Percentiles rank a stretch among this genome's conserved stretches.
phyloP scores from a whole-genome alignment of 202 grass and related monocot species.

The Miscanthus sacchariflorus region DNA sequence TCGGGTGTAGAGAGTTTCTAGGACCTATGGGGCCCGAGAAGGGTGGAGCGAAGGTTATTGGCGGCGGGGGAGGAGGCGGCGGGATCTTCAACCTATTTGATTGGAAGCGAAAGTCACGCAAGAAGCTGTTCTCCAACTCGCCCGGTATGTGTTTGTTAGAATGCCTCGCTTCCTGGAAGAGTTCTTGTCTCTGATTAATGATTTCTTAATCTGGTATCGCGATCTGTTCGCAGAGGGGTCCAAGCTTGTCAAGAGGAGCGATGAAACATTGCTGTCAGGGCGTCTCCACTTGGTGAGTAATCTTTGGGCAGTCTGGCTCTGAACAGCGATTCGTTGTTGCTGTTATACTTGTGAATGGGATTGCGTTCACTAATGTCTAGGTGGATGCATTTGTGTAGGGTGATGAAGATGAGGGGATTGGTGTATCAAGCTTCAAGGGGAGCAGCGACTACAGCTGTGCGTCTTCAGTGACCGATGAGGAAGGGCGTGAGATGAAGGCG shows the following conservation, averaged over 20 bases:
- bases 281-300: conserved; percentile 67
- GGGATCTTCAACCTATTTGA: conserved; percentile 85
- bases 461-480: conserved; percentile 73
- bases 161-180: neutral
- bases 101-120: conserved; percentile 87
- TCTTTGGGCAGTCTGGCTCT: neutral
- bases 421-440: conserved; percentile 70
- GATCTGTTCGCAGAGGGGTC: conserved; percentile 58
- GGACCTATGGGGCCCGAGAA: conserved; percentile 64
- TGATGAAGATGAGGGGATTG: conserved; percentile 68
- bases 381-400: conserved; percentile 42
- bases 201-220: neutral
- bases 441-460: conserved; percentile 79
- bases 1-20: neutral
- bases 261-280: conserved; percentile 59
- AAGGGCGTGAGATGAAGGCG: conserved; percentile 67
- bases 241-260: conserved; percentile 70
- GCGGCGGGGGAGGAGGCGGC: conserved; percentile 48
- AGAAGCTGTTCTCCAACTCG: conserved; percentile 87
- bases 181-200: neutral
- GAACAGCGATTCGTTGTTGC: neutral
- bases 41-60: conserved; percentile 47
- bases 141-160: conserved; percentile 62
- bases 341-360: neutral
- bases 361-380: conserved; percentile 5